Evolutionary conservation across 2,329 filamentous ascomycete genomes (phyloP), one percentile per base, ranked within the genome.

Genomic region (Monascus ruber): DNA sequence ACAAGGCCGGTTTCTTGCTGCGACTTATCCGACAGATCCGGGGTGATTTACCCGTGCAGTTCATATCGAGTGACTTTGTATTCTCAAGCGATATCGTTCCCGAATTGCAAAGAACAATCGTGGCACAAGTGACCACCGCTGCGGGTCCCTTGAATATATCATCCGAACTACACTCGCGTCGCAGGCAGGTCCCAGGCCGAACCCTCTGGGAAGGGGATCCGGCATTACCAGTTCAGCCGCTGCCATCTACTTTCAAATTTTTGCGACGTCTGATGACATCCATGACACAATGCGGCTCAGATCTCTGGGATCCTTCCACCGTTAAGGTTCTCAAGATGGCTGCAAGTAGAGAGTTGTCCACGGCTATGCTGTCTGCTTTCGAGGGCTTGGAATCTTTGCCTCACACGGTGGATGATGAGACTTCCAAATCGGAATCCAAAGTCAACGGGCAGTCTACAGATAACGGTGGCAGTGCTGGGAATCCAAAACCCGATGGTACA

Each of bases 171-270:
- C 10, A 43, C 28, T 60, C 72, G 38, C 54, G 69, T 37, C 68
- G 49, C 1, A 72, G 64, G 39, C 63, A 53, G 26, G 71, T 84
- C 1, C 70, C 72, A 2, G 79, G 81, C 5, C 72, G 79, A 37
- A 71, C 75, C 0, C 67, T 95, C 0, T 95, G 88, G 88, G 86
- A 93, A 55, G 84, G 84, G 1, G 69, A 76, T 31, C 83, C 84
- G 0, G 69, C 77, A 25, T 58, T 94, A 33, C 89, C 89, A 0
- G 71, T 78, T 5, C 85, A 91, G 52, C 86, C 86, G 1, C 89
- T 85, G 0, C 79, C 85, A 0, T 71, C 72, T 17, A 68, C 78
- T 0, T 94, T 94, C 54, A 75, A 73, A 43, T 79, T 93, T 39
- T 54, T 95, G 36, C 76, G 77, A 24, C 70, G 70, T 34, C 55